Conservation (phyloP, 139 green algal genomes). For the Micractinium sp. region DNA sequence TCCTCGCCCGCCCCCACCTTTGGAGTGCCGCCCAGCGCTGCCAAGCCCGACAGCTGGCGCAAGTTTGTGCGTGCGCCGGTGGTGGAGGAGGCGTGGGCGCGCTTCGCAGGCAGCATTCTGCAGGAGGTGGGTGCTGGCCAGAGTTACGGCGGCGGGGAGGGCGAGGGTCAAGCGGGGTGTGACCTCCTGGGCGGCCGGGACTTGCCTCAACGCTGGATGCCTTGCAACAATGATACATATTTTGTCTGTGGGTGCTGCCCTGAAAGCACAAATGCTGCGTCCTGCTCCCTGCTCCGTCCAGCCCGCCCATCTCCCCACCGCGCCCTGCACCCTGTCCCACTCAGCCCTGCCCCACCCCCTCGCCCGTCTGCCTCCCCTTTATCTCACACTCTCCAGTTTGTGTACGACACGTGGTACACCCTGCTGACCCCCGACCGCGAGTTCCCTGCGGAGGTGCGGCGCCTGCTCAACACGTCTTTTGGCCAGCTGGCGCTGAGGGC, state of each 20-base stretch:
- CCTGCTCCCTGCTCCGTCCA: too few relatives aligned
- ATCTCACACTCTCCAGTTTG: constrained; percentile 60
- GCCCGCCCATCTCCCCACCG: too few relatives aligned
- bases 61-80: constrained; percentile 55
- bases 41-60: constrained; percentile 54
- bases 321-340: too few relatives aligned
- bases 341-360: not conserved
- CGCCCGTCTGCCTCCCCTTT: not conserved
- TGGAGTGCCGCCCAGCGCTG: not conserved
- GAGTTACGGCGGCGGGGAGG: not conserved
- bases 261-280: too few relatives aligned
- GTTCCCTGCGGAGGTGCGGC: constrained; percentile 79
- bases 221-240: not conserved
- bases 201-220: too few relatives aligned
- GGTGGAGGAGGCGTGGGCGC: constrained; percentile 73
- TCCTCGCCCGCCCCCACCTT: constrained; percentile 21
- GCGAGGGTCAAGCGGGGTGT: too few relatives aligned
- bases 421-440: constrained; percentile 77
- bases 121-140: constrained; percentile 60
- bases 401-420: constrained; percentile 83
- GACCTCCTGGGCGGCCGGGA: too few relatives aligned
- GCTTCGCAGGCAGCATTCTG: constrained; percentile 69
- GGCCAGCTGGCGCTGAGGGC: constrained; percentile 62
- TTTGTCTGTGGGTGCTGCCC: not conserved
- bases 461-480: constrained; percentile 76